Conservation (phyloP, 1,284 basidiomycete genomes). For the Coriolopsis trogii region DNA sequence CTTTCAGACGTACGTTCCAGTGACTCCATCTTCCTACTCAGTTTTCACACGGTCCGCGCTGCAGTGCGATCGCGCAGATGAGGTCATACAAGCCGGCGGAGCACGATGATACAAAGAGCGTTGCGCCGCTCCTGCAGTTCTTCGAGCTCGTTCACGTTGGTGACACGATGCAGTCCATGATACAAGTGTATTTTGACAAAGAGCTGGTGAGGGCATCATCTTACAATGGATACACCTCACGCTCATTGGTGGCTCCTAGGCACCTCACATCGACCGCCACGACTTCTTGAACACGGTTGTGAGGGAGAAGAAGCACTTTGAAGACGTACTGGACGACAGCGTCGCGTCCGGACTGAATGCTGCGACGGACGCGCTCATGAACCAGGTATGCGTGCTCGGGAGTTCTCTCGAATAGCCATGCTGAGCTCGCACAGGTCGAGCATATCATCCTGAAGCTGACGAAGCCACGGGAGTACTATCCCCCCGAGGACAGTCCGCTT, state of each 20-base stretch:
- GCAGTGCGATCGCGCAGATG: slow-evolving; percentile 85
- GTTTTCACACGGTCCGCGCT: background rate
- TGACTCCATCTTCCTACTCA: background rate
- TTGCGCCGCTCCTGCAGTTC: slow-evolving; percentile 93
- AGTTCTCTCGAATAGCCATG: background rate
- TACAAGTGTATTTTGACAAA: slow-evolving; percentile 97
- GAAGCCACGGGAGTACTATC: slow-evolving; percentile 88
- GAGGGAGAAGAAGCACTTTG: slow-evolving; percentile 95
- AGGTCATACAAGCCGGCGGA: slow-evolving; percentile 84
- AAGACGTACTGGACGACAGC: slow-evolving; percentile 88
- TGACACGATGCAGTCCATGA: slow-evolving; percentile 96
- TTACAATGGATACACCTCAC: background rate
- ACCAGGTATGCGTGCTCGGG: slow-evolving; percentile 61
- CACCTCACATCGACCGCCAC: slow-evolving; percentile 84
- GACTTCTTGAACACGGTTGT: slow-evolving; percentile 96
- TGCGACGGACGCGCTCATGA: slow-evolving; percentile 95
- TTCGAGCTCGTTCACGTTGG: slow-evolving; percentile 98
- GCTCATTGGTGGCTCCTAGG: slow-evolving; percentile 43
- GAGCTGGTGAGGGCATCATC: slow-evolving; percentile 66
- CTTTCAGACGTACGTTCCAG: slow-evolving; percentile 68
- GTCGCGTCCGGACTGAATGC: slow-evolving; percentile 94
- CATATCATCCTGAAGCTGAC: slow-evolving; percentile 88
- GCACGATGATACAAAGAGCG: slow-evolving; percentile 75
- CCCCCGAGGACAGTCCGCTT: slow-evolving; percentile 72
- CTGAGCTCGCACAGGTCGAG: slow-evolving; percentile 67